Conservation (phyloP, 352 stramenopile genomes). For the Globisporangium okanoganense region DNA sequence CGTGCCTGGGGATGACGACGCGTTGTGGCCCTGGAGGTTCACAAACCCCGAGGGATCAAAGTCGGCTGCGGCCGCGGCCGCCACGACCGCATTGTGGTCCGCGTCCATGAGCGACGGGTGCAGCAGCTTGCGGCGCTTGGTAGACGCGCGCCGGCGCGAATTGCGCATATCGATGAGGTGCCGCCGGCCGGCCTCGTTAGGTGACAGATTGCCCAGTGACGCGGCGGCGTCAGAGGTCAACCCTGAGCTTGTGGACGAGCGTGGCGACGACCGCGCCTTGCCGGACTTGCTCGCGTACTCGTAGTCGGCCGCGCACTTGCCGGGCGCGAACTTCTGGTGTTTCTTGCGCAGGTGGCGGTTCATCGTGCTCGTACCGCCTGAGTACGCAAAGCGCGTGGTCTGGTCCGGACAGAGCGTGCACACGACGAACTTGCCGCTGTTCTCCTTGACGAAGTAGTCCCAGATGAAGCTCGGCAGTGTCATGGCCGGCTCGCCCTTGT, state of each 20-base stretch:
- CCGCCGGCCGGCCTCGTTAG: constrained; percentile 37
- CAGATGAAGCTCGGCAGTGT: constrained; percentile 80
- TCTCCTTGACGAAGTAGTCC: constrained; percentile 82
- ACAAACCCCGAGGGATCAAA: constrained; percentile 72
- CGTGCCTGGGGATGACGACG: constrained; percentile 14
- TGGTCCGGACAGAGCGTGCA: constrained; percentile 69
- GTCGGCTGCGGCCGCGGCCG: constrained; percentile 20
- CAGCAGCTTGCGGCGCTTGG: constrained; percentile 44
- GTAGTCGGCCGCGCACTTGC: constrained; percentile 74
- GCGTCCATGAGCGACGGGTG: constrained; percentile 26
- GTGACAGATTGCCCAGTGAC: constrained; percentile 36
- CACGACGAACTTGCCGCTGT: constrained; percentile 72
- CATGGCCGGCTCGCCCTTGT: constrained; percentile 61
- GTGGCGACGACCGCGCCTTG: constrained; percentile 9
- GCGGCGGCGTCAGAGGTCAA: constrained; percentile 21
- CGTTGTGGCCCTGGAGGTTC: constrained; percentile 28
- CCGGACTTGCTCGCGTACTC: constrained; percentile 30
- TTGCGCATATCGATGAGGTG: constrained; percentile 63
- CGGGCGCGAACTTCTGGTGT: constrained; percentile 74
- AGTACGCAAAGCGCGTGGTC: constrained; percentile 76
- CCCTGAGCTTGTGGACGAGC: constrained; percentile 2
- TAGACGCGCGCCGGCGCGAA: constrained; percentile 35
- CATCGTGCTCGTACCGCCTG: constrained; percentile 79
- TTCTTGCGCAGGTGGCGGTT: constrained; percentile 81
- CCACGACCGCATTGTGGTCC: constrained; percentile 17